Evolutionary conservation across 2,329 filamentous ascomycete genomes (phyloP).

Genomic region (Ceratocystis papillata): DNA sequence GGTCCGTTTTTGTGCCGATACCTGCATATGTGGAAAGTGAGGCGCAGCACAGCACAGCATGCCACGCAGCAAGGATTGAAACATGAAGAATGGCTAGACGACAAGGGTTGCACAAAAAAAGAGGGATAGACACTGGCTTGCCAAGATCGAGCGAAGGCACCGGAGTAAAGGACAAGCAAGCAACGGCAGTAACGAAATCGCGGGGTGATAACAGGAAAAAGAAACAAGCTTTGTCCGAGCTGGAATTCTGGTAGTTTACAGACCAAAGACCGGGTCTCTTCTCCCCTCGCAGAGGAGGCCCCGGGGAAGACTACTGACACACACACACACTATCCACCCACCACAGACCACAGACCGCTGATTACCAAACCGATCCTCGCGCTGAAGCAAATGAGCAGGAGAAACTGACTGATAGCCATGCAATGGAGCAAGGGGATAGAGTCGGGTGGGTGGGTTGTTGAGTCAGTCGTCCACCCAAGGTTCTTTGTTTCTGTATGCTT

Average conservation of each 20-base stretch:
- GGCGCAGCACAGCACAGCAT: constrained; percentile 8
- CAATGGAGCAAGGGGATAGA: not conserved
- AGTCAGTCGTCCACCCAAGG: no score
- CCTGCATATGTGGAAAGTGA: not conserved
- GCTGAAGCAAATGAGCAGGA: not conserved
- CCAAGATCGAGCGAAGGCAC: no score
- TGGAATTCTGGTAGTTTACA: no score
- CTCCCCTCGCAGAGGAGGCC: not conserved
- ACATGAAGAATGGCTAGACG: not conserved
- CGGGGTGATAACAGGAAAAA: not conserved
- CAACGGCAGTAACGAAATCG: no score
- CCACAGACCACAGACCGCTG: not conserved
- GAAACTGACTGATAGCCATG: not conserved
- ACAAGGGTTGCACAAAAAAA: not conserved
- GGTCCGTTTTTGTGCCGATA: not conserved
- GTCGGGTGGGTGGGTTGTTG: not conserved
- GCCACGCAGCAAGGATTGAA: not conserved
- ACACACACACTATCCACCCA: not conserved
- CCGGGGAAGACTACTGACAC: not conserved
- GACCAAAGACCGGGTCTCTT: not conserved
- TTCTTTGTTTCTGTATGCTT: not conserved
- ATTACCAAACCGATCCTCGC: not conserved
- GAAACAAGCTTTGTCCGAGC: not conserved
- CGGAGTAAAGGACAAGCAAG: no score
- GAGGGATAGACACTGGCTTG: no score